phyloP scores from a whole-genome alignment of 305 asterid genomes.

The Euphrasia arctica region DNA sequence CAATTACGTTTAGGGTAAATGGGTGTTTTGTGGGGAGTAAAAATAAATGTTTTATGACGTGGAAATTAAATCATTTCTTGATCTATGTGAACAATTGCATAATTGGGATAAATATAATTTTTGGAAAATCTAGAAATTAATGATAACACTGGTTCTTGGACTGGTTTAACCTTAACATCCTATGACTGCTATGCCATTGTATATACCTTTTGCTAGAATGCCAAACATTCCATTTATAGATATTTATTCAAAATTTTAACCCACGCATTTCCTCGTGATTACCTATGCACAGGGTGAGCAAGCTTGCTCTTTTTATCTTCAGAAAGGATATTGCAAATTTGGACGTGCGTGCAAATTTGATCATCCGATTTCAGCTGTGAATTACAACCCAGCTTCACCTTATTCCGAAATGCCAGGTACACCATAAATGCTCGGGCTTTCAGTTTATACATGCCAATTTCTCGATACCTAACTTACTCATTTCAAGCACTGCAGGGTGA shows the following conservation, averaged over 20 bases:
- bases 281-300: constrained; percentile 53
- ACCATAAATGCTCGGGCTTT: constrained; percentile 4
- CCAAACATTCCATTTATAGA: not conserved
- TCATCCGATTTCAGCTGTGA: constrained; percentile 53
- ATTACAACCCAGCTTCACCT: constrained; percentile 38
- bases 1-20: not conserved
- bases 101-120: not conserved
- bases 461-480: constrained; percentile 26
- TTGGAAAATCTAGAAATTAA: not conserved
- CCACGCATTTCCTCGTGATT: constrained; percentile 3
- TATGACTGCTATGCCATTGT: not conserved
- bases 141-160: not conserved
- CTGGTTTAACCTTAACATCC: not conserved
- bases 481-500: constrained; percentile 47
- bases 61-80: too few relatives aligned
- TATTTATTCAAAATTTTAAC: not conserved
- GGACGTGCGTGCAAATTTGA: constrained; percentile 76
- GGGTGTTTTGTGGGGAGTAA: not conserved
- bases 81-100: not conserved
- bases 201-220: too few relatives aligned
- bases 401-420: constrained; percentile 57
- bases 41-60: too few relatives aligned
- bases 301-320: constrained; percentile 69
- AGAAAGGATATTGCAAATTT: constrained; percentile 67
- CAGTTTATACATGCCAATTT: constrained; percentile 1